Evolutionary conservation across 2,329 filamentous ascomycete genomes (phyloP), one percentile per base, ranked within the genome.

Genomic region (Cercospora sp.): DNA sequence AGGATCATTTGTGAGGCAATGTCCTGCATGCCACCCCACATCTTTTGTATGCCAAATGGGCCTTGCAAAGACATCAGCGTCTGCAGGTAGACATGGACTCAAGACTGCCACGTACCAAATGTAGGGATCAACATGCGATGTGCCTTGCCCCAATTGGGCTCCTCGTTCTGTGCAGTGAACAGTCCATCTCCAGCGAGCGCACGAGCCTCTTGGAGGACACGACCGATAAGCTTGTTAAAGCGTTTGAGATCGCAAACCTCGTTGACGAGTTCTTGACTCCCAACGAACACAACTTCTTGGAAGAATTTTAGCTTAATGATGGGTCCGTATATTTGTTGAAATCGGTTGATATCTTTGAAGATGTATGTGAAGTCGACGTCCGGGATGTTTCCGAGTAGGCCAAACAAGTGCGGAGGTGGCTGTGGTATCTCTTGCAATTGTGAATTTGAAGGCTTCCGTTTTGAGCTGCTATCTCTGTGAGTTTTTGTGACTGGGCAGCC

Each of bases 171-270:
- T 2, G 80, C 77, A 16, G 80, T 81, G 68, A 82, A 82, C 0
- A 82, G 73, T 5, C 80, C 80, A 72, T 80, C 75, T 36, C 69
- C 69, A 1, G 87, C 82, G 18, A 85, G 86, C 67, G 88, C 84
- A 69, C 90, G 81, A 53, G 91, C 82, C 74, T 90, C 77, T 8
- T 79, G 73, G 1, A 91, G 78, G 3, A 80, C 79, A 0, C 80
- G 83, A 4, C 80, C 78, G 1, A 90, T 78, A 0, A 81, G 78
- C 75, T 92, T 92, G 28, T 81, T 74, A 75, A 92, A 92, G 48
- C 76, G 58, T 9, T 67, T 68, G 66, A 81, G 78, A 40, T 82
- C 73, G 60, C 75, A 79, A 8, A 81, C 69, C 57, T 81, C 80
- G 66, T 81, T 74, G 73, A 80, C 77, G 30, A 81, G 68, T 9